phyloP scores from a whole-genome alignment of 345 rosid genomes.

The Arabidopsis suecica region DNA sequence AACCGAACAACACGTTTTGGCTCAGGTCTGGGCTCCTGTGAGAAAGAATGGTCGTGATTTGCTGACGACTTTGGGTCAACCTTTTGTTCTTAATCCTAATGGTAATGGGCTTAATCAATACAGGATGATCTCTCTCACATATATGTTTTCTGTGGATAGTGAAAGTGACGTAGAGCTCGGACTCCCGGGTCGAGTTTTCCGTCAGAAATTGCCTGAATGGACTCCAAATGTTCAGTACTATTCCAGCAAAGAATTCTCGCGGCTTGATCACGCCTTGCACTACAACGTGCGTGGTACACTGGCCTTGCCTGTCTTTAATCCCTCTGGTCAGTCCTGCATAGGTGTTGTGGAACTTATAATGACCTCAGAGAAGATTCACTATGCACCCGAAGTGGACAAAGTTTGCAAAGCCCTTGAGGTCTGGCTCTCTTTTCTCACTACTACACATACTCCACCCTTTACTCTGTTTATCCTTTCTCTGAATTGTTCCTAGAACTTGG shows the following conservation, averaged over 20 bases:
- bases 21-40: slow-evolving; percentile 95
- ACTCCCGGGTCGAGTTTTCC: slow-evolving; percentile 95
- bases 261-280: slow-evolving; percentile 81
- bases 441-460: slow-evolving; percentile 5
- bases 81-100: slow-evolving; percentile 79
- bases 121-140: slow-evolving; percentile 84
- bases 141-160: slow-evolving; percentile 80
- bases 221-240: slow-evolving; percentile 92
- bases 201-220: slow-evolving; percentile 88
- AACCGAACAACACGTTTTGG: slow-evolving; percentile 87
- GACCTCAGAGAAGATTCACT: slow-evolving; percentile 89
- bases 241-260: slow-evolving; percentile 74
- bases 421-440: slow-evolving; percentile 47
- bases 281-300: slow-evolving; percentile 81
- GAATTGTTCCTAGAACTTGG: slow-evolving; percentile 8
- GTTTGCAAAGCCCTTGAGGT: slow-evolving; percentile 99
- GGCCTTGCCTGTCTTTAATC: slow-evolving; percentile 91
- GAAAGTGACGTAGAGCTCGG: slow-evolving; percentile 78
- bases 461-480: slow-evolving; percentile 10
- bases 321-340: slow-evolving; percentile 75
- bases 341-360: slow-evolving; percentile 87
- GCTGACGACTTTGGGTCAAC: slow-evolving; percentile 89
- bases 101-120: slow-evolving; percentile 82
- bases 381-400: slow-evolving; percentile 90
- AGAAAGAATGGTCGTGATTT: slow-evolving; percentile 62